These are phyloP conservation scores for Kalaharituber pfeilii DNA, from an alignment of 2,329 filamentous ascomycete species.

Conservation along the genomic window DNA sequence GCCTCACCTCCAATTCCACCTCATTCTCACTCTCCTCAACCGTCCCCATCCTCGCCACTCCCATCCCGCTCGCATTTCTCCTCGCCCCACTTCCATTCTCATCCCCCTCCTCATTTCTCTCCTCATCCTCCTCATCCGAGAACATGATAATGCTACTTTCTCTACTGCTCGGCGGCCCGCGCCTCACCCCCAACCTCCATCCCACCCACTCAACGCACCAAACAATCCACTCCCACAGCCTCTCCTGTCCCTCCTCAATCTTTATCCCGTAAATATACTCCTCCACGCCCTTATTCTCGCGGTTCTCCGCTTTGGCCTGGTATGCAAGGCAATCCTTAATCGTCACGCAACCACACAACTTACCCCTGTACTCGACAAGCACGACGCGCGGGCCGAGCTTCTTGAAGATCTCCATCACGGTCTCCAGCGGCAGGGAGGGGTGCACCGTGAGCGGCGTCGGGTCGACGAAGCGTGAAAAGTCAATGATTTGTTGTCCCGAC, in stretches of 20 bases:
- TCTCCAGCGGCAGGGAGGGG: constrained; percentile 78
- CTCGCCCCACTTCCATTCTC: neutral
- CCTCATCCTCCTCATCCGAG: neutral
- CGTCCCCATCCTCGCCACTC: neutral
- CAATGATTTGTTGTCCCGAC: constrained; percentile 36
- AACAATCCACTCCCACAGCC: neutral
- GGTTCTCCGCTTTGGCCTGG: constrained; percentile 86
- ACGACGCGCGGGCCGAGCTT: constrained; percentile 94
- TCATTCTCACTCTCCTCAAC: neutral
- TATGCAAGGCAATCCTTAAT: constrained; percentile 96
- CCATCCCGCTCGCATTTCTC: neutral
- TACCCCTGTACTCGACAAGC: constrained; percentile 75
- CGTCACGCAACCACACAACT: constrained; percentile 69
- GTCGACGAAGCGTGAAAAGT: constrained; percentile 79
- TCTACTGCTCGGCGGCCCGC: neutral
- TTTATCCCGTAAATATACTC: constrained; percentile 23
- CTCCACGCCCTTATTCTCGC: constrained; percentile 42
- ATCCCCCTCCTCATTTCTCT: neutral
- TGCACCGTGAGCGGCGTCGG: constrained; percentile 79
- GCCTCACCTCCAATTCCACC: neutral
- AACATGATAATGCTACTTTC: neutral
- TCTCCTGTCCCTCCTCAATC: neutral
- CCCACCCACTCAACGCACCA: neutral
- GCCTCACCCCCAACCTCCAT: neutral
- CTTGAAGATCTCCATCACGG: constrained; percentile 95